phyloP scores from a whole-genome alignment of 2,329 filamentous ascomycete species.

The Rasamsonia emersonii region DNA sequence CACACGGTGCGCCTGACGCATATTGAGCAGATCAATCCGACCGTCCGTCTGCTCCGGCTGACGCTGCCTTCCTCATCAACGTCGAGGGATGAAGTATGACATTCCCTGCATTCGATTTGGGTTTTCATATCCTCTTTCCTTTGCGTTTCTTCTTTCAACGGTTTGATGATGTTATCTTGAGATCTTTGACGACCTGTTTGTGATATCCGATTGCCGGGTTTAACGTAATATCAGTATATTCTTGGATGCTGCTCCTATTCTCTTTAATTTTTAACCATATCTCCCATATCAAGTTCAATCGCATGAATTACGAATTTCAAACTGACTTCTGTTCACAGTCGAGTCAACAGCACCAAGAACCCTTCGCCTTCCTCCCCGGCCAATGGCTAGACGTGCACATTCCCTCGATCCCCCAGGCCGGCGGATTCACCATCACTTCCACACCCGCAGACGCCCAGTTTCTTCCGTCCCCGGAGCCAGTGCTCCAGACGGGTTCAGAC shows the following conservation, averaged over 20 bases:
- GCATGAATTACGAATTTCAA: too few species aligned
- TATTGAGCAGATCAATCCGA: conserved; percentile 57
- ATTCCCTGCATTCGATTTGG: too few species aligned
- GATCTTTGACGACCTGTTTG: too few species aligned
- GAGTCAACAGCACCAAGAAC: conserved; percentile 14
- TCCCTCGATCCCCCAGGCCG: conserved; percentile 59
- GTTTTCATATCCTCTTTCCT: too few species aligned
- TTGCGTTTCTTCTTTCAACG: too few species aligned
- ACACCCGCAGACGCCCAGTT: conserved; percentile 49
- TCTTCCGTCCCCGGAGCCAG: conserved; percentile 17
- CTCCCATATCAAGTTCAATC: too few species aligned
- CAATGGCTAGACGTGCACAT: conserved; percentile 85
- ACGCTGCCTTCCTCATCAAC: conserved; percentile 36
- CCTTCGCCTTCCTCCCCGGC: conserved; percentile 62
- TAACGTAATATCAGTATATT: too few species aligned
- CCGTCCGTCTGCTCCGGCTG: conserved; percentile 61
- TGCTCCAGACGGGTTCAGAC: conserved; percentile 6
- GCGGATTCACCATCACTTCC: conserved; percentile 84
- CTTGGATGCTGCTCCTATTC: not conserved
- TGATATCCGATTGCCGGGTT: too few species aligned
- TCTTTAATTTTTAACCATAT: not conserved
- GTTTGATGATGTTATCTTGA: too few species aligned
- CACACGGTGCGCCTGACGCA: conserved; percentile 53
- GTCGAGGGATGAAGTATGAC: not conserved
- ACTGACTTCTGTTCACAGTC: not conserved